phyloP scores from a whole-genome alignment of 495 filamentous ascomycete genomes.

The Penicillium waksmanii region DNA sequence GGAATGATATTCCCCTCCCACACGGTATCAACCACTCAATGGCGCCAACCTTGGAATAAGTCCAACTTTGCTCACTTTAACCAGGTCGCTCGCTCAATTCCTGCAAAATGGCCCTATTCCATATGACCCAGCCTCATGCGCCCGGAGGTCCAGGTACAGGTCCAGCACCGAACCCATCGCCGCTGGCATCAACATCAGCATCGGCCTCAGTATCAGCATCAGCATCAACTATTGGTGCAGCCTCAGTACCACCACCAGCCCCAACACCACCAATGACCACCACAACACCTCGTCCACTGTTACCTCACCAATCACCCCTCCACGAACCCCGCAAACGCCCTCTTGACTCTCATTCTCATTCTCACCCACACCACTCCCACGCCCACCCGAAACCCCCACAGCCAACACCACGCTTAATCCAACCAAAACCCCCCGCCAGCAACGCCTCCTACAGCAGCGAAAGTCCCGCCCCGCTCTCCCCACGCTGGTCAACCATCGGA shows the following conservation, averaged over 20 bases:
- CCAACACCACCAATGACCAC: background rate
- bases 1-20: conserved; percentile 63
- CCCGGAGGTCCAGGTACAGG: background rate
- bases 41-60: background rate
- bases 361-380: no score
- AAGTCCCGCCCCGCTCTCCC: conserved; percentile 44
- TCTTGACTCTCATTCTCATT: no score
- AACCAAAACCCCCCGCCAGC: conserved; percentile 44
- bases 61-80: background rate
- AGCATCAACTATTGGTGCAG: conserved; percentile 9
- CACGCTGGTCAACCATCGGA: conserved; percentile 28
- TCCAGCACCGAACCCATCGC: conserved; percentile 3
- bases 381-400: conserved; percentile 26
- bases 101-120: conserved; percentile 43
- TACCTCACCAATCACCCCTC: background rate
- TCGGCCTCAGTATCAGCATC: conserved; percentile 24
- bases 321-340: background rate
- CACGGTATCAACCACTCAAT: conserved; percentile 38
- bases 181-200: conserved; percentile 6
- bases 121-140: conserved; percentile 35
- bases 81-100: conserved; percentile 49
- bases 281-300: background rate
- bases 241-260: conserved; percentile 5
- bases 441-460: conserved; percentile 44
- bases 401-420: conserved; percentile 44